These are phyloP conservation scores for Pseudogymnoascus destructans DNA, from an alignment of 2,329 filamentous ascomycete genomes.

Conservation along the genomic window DNA sequence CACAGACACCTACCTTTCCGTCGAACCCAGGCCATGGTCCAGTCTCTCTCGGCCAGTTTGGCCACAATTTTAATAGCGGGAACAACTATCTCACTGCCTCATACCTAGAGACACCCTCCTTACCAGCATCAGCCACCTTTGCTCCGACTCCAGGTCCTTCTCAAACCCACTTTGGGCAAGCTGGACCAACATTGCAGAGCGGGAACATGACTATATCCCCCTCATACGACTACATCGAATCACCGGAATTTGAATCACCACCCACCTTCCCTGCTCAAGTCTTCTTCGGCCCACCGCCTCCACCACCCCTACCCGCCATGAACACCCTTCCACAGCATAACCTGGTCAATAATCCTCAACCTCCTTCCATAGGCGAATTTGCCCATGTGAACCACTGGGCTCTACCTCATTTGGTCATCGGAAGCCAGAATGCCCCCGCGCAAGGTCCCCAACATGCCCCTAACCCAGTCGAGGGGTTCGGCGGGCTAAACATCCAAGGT, in stretches of 20 bases:
- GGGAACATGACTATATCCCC: background rate
- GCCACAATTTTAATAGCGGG: background rate
- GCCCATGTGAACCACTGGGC: constrained; percentile 2
- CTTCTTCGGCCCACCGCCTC: constrained; percentile 3
- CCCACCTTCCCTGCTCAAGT: background rate
- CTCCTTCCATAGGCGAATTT: background rate
- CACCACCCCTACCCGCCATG: background rate
- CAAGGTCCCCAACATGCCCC: background rate
- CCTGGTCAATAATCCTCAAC: background rate
- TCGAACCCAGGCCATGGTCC: background rate
- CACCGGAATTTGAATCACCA: background rate
- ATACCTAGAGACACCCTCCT: background rate
- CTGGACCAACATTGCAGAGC: background rate
- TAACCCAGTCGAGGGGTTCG: background rate
- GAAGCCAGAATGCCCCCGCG: background rate
- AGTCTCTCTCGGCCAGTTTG: background rate
- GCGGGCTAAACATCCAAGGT: background rate
- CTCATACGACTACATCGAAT: background rate
- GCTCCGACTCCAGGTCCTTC: background rate
- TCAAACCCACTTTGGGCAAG: background rate
- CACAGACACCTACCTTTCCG: background rate
- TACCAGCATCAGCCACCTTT: background rate
- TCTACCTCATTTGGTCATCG: background rate
- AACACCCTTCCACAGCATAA: background rate
- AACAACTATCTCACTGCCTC: background rate